Conservation (phyloP, 495 filamentous ascomycete genomes). For the Aspergillus kassunensis region DNA sequence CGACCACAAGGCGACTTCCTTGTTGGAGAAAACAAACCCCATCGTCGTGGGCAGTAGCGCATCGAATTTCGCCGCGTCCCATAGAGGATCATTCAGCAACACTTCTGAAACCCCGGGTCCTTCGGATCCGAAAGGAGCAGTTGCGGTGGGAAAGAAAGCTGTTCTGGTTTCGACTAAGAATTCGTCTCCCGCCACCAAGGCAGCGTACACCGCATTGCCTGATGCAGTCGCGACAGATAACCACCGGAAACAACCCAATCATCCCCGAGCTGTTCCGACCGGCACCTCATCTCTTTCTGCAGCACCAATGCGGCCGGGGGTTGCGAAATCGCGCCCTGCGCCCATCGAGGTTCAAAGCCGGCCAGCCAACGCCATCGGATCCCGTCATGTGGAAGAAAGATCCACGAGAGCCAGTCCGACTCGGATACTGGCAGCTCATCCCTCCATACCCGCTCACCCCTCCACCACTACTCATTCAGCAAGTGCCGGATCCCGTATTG, state of each 20-base stretch:
- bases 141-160: slow-evolving; percentile 76
- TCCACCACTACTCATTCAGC: neutral
- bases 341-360: slow-evolving; percentile 29
- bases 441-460: neutral
- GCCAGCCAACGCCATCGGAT: slow-evolving; percentile 46
- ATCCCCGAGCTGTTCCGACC: slow-evolving; percentile 30
- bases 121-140: slow-evolving; percentile 67
- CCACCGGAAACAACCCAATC: slow-evolving; percentile 28
- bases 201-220: slow-evolving; percentile 59
- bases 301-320: slow-evolving; percentile 55
- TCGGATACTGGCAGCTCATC: neutral
- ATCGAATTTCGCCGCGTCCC: slow-evolving; percentile 37
- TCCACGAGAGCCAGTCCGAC: no score
- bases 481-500: no score
- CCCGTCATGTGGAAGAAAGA: slow-evolving; percentile 17
- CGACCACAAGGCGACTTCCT: slow-evolving; percentile 66
- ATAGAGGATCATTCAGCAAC: slow-evolving; percentile 50
- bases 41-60: slow-evolving; percentile 51
- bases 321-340: slow-evolving; percentile 24
- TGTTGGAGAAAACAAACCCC: slow-evolving; percentile 80
- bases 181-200: slow-evolving; percentile 65
- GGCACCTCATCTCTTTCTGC: slow-evolving; percentile 49
- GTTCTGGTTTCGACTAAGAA: slow-evolving; percentile 47
- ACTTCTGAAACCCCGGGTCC: slow-evolving; percentile 43
- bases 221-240: slow-evolving; percentile 38